Evolutionary conservation across 306 rosid species (phyloP).

Genomic region (Quercus dentata): DNA sequence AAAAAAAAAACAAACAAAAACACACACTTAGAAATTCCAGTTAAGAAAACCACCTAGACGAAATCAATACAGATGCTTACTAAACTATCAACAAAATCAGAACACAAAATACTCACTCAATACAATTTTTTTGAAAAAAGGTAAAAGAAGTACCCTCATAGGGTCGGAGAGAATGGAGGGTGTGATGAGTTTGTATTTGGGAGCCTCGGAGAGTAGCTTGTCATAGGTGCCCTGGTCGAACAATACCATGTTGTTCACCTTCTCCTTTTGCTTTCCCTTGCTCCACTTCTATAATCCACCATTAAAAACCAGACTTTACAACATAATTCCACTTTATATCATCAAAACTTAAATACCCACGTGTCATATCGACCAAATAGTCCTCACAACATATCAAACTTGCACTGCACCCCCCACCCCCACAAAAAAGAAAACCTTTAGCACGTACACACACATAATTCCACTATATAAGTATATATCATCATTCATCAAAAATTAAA

Average conservation of each 20-base stretch:
- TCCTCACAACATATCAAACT: neutral
- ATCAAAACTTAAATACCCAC: neutral
- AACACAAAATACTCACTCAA: neutral
- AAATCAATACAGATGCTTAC: neutral
- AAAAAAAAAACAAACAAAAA: too few species aligned
- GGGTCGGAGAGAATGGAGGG: conserved; percentile 65
- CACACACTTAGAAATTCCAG: neutral
- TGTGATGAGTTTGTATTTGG: conserved; percentile 66
- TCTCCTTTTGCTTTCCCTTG: conserved; percentile 80
- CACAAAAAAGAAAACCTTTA: neutral
- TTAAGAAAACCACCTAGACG: neutral
- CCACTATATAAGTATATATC: too few species aligned
- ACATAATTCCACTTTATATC: too few species aligned
- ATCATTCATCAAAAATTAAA: too few species aligned
- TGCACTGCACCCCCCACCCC: neutral
- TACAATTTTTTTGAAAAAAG: neutral
- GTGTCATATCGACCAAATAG: neutral
- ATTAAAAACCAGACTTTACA: neutral
- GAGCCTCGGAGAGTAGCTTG: conserved; percentile 64
- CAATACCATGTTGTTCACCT: conserved; percentile 72
- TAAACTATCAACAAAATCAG: neutral
- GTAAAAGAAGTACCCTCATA: conserved; percentile 42
- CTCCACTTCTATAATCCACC: conserved; percentile 60
- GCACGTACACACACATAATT: too few species aligned
- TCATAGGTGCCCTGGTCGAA: conserved; percentile 61